Evolutionary conservation across 176 grass and related monocot species (phyloP).

Genomic region (Olyra latifolia): DNA sequence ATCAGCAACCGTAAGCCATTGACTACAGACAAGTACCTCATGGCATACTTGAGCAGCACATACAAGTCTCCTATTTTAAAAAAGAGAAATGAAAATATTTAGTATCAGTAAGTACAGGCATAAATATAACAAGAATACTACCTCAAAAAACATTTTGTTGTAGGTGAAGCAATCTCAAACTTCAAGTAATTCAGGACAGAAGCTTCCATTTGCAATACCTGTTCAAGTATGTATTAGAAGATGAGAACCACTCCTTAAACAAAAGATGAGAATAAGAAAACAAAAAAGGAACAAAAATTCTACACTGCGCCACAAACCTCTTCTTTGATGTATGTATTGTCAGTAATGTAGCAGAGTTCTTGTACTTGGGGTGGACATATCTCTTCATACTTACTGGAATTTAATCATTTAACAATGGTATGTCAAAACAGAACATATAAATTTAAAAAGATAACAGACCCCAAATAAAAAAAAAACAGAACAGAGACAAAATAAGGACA

Average conservation of each 20-base stretch:
- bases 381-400: slow-evolving; percentile 89
- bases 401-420: slow-evolving; percentile 22
- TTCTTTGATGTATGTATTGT: slow-evolving; percentile 79
- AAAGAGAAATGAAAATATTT: not conserved
- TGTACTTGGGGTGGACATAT: slow-evolving; percentile 87
- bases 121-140: slow-evolving; percentile 19
- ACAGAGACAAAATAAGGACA: not conserved
- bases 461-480: not conserved
- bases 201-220: slow-evolving; percentile 91
- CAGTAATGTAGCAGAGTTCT: slow-evolving; percentile 94
- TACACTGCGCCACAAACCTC: slow-evolving; percentile 42
- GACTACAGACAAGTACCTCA: slow-evolving; percentile 59
- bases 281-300: not conserved
- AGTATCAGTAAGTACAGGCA: slow-evolving; percentile 1
- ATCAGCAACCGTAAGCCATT: not conserved
- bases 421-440: slow-evolving; percentile 6
- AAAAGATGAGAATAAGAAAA: not conserved
- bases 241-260: not conserved
- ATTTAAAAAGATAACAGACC: not conserved
- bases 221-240: slow-evolving; percentile 13
- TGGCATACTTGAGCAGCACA: slow-evolving; percentile 63
- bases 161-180: slow-evolving; percentile 85
- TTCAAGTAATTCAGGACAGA: slow-evolving; percentile 70
- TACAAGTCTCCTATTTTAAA: slow-evolving; percentile 61
- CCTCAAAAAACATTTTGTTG: slow-evolving; percentile 88